Percentiles rank a stretch among this genome's conserved stretches.
Evolutionary conservation across 148 eudicot genomes (phyloP).

Genomic region (Fagopyrum esculentum): DNA sequence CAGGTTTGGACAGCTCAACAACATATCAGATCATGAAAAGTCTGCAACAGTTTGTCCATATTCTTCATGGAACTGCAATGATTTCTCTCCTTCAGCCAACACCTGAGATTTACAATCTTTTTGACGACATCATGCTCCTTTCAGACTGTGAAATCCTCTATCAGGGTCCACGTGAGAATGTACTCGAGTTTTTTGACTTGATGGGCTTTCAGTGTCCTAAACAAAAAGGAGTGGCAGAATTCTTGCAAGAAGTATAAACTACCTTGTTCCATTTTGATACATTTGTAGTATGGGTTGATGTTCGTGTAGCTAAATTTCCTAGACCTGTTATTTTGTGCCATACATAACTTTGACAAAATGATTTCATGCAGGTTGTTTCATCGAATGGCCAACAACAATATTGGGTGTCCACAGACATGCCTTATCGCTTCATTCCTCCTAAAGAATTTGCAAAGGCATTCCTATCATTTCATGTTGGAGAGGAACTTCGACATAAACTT

Average conservation of each 20-base stretch:
- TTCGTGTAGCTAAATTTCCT: neutral
- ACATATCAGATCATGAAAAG: constrained; percentile 25
- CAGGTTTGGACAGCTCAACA: constrained; percentile 32
- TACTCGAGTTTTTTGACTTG: constrained; percentile 25
- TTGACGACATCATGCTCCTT: constrained; percentile 29
- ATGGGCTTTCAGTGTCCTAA: constrained; percentile 33
- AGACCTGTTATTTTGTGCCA: neutral
- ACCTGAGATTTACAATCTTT: constrained; percentile 28
- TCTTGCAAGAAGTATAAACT: constrained; percentile 14
- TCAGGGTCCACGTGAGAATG: constrained; percentile 25
- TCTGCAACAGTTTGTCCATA: constrained; percentile 20
- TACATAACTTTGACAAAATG: neutral
- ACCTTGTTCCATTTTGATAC: neutral
- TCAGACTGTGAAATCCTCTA: constrained; percentile 25
- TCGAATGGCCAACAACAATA: constrained; percentile 71
- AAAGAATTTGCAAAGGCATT: constrained; percentile 54
- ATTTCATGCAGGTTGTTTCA: constrained; percentile 48
- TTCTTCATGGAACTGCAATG: constrained; percentile 24
- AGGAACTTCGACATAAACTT: constrained; percentile 30
- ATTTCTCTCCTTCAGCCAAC: constrained; percentile 34
- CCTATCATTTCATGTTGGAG: constrained; percentile 52
- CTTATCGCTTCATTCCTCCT: constrained; percentile 47
- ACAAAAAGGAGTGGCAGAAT: constrained; percentile 35
- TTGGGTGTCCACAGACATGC: constrained; percentile 40
- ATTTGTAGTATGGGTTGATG: neutral